Percentiles rank a stretch among this genome's conserved stretches.
These are phyloP conservation scores for Periconia sp. DNA, from an alignment of 2,329 filamentous ascomycete species.

Conservation along the genomic window DNA sequence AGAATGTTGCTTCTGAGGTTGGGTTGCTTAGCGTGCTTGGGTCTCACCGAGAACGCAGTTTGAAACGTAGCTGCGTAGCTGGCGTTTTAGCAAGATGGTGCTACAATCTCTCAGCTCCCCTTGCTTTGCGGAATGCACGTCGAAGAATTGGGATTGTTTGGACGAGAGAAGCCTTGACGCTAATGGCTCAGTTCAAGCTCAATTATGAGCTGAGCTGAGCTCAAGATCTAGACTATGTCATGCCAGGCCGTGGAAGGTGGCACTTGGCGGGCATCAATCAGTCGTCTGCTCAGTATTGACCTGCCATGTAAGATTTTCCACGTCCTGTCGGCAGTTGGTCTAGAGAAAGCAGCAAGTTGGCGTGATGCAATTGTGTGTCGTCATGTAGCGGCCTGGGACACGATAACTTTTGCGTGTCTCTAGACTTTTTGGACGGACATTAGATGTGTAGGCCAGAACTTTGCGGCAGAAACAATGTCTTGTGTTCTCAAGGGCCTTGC, in stretches of 20 bases:
- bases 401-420: constrained; percentile 30
- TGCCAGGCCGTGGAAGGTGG: not conserved
- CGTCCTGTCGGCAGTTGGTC: not conserved
- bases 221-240: not conserved
- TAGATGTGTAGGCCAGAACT: constrained; percentile 29
- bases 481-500: not conserved
- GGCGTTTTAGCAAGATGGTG: not conserved
- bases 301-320: no score
- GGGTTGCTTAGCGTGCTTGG: not conserved
- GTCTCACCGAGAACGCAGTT: not conserved
- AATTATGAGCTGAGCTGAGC: not conserved
- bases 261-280: not conserved
- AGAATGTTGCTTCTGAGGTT: no score
- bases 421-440: constrained; percentile 19
- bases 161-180: not conserved
- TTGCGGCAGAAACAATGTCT: constrained; percentile 10
- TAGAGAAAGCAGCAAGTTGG: constrained; percentile 6
- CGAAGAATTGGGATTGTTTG: not conserved
- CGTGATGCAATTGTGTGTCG: not conserved
- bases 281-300: no score
- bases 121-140: not conserved
- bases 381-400: constrained; percentile 13
- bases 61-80: not conserved
- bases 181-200: not conserved
- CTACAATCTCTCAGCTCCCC: not conserved